A percentile compares a stretch with the other conserved stretches of the same genome.
Conservation (phyloP, 1,284 basidiomycete species). For the Tilletia indica region DNA sequence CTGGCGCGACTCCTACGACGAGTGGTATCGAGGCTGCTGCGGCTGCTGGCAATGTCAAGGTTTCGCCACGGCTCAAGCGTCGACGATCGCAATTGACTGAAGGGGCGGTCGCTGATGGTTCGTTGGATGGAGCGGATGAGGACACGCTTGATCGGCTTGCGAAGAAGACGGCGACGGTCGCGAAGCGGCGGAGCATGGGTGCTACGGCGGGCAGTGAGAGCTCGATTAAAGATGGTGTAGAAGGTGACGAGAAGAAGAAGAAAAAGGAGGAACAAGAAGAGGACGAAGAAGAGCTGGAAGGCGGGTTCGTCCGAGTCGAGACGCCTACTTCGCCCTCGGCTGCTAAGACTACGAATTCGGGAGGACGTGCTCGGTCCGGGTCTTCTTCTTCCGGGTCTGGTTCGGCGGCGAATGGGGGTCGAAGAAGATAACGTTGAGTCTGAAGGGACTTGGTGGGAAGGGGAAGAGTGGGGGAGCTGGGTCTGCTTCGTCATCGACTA, state of each 20-base stretch:
- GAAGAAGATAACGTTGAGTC: conserved; percentile 4
- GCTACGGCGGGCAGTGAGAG: not conserved
- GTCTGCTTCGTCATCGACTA: not conserved
- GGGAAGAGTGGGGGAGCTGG: not conserved
- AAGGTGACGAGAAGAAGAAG: not conserved
- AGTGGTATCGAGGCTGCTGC: not conserved
- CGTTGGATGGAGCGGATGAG: conserved; percentile 9
- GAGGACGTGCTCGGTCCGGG: not conserved
- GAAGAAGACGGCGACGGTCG: conserved; percentile 14
- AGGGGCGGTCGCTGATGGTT: not conserved
- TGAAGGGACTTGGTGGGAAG: not conserved
- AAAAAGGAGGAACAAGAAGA: not conserved
- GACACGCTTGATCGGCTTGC: conserved; percentile 11
- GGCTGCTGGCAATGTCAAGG: not conserved
- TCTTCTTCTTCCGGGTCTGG: not conserved
- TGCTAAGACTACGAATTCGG: conserved; percentile 12
- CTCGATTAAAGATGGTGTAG: not conserved
- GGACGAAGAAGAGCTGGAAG: conserved; percentile 12
- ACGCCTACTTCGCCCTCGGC: conserved; percentile 2
- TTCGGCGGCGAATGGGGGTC: not conserved
- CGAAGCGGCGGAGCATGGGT: not conserved
- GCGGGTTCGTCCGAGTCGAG: conserved; percentile 15
- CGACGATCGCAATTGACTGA: not conserved
- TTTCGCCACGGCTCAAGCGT: not conserved
- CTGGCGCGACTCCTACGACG: not conserved